These are phyloP conservation scores for Rhizoclosmatium sp. DNA, from an alignment of 192 early-diverging fungal genomes.

Conservation along the genomic window DNA sequence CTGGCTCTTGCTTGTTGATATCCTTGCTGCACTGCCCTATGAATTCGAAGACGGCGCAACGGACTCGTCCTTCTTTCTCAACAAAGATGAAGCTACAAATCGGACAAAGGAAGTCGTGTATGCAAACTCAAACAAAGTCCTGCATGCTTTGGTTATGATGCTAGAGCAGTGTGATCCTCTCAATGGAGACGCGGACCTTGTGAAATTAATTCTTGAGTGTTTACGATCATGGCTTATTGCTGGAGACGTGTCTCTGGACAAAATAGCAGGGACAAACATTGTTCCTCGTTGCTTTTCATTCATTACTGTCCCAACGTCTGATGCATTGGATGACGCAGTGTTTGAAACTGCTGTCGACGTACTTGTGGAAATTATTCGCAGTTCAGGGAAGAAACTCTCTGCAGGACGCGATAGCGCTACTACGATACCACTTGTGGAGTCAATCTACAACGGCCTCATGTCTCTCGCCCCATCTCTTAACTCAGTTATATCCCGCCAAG, in stretches of 20 bases:
- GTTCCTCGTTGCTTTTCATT: constrained; percentile 47
- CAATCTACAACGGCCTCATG: constrained; percentile 65
- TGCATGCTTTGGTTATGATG: constrained; percentile 56
- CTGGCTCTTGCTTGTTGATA: constrained; percentile 76
- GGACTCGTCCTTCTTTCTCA: constrained; percentile 14
- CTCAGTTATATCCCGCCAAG: constrained; percentile 31
- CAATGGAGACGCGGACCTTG: background rate
- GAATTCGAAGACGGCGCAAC: constrained; percentile 62
- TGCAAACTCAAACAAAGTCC: constrained; percentile 54
- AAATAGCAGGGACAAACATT: constrained; percentile 67
- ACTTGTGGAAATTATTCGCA: constrained; percentile 76
- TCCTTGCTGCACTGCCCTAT: constrained; percentile 87
- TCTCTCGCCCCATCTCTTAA: constrained; percentile 45
- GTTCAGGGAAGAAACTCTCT: constrained; percentile 24
- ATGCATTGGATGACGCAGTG: constrained; percentile 62
- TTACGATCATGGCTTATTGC: constrained; percentile 85
- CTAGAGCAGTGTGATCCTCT: constrained; percentile 14
- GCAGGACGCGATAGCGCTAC: constrained; percentile 15
- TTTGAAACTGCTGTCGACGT: constrained; percentile 89
- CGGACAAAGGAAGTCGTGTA: constrained; percentile 7
- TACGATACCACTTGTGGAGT: constrained; percentile 63
- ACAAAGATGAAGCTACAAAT: constrained; percentile 9
- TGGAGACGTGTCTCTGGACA: constrained; percentile 62
- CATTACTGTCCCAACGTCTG: constrained; percentile 70
- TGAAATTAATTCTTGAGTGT: constrained; percentile 55